Base-by-base conservation (phyloP, 768 basidiomycete genomes). In the Podaxis pistillaris region DNA sequence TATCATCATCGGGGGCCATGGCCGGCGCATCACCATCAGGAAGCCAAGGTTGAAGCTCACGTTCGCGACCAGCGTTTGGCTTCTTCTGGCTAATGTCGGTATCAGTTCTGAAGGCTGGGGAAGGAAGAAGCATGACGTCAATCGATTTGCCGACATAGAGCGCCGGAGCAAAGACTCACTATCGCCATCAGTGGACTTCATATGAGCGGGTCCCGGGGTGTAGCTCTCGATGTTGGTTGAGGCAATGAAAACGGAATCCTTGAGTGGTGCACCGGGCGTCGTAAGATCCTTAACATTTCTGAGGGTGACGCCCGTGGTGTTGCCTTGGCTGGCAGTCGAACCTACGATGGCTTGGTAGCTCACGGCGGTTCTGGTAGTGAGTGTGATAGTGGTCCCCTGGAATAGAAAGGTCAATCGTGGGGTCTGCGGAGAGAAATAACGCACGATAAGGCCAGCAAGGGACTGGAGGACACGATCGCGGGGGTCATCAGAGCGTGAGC, bases 11-110 rank as follows among this genome's bases (percentile, higher is more conserved):
- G 66, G 24, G 73, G 65, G 36, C 71, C 65, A 17, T 68, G 58
- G 17, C 72, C 56, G n/a, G 72, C 66, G 74, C 70, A 26, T 81
- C 75, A 2, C 71, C 62, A 53, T 79, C 78, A 22, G 87, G 75
- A 60, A 85, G 82, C 92, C 93, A 94, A 8, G 88, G 87, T 70
- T 91, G 89, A 51, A 94, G 78, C 66, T 93, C 91, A 60, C 92
- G 90, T 67, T 92, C 89, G 49, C 86, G 85, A 7, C 78, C 71
- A 13, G 66, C 67, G 30, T 65, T 50, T 4, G 72, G 77, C 65
- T 81, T 82, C 73, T 84, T 86, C 60, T 80, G 79, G 68, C 82
- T 83, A 68, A 94, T 94, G 66, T 94, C 92, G 8, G 85, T 78
- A 71, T 94, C 92, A 24, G 90, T 94, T 66, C 90, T 84, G 79